phyloP scores from a whole-genome alignment of 345 rosid genomes.

The Lagerstroemia speciosa region DNA sequence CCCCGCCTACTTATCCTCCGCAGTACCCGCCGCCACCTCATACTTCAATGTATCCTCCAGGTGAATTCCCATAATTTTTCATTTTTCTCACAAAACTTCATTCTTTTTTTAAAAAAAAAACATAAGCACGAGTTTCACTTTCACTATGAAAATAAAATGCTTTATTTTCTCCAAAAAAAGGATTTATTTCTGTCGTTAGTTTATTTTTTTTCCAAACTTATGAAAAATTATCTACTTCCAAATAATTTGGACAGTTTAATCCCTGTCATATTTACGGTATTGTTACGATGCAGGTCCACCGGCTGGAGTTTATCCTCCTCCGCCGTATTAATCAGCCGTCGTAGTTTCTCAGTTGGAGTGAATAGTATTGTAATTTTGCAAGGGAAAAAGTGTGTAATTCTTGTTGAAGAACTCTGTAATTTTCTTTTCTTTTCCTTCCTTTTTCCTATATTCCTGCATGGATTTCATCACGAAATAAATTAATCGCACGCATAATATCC shows the following conservation, averaged over 20 bases:
- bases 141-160: no score
- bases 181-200: no score
- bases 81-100: no score
- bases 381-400: background rate
- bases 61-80: no score
- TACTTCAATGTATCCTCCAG: conserved; percentile 6
- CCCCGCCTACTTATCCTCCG: conserved; percentile 11
- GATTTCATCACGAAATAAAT: background rate
- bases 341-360: background rate
- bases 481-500: background rate
- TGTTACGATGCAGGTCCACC: background rate
- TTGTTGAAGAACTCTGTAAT: background rate
- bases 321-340: conserved; percentile 10
- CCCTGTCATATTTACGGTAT: no score
- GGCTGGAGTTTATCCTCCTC: conserved; percentile 16
- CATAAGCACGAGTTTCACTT: no score
- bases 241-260: background rate
- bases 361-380: background rate
- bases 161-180: no score
- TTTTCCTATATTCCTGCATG: background rate
- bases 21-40: conserved; percentile 11
- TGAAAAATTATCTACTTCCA: no score
- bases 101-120: no score
- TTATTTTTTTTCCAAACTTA: no score
- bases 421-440: no score